These are phyloP conservation scores for Cerioporus squamosus DNA, from an alignment of 1,284 basidiomycete genomes.

Conservation along the genomic window DNA sequence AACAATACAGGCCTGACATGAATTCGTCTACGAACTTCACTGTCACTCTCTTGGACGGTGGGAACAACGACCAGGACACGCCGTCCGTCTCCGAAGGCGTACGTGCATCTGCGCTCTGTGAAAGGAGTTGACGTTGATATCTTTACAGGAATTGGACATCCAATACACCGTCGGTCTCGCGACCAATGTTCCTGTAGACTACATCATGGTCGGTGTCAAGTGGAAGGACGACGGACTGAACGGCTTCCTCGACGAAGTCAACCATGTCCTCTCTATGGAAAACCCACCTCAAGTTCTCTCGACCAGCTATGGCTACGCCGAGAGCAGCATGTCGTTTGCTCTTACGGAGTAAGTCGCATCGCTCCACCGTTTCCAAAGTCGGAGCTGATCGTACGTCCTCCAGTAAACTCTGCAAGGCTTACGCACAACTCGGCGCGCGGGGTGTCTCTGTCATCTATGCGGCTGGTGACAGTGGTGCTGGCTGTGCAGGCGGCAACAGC, in stretches of 20 bases:
- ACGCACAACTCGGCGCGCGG: conserved; percentile 52
- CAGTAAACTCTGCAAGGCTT: conserved; percentile 25
- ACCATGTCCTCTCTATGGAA: conserved; percentile 45
- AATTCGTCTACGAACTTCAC: conserved; percentile 33
- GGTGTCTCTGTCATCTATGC: conserved; percentile 68
- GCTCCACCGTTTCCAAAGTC: neutral
- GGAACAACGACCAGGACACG: conserved; percentile 45
- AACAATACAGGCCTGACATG: conserved; percentile 53
- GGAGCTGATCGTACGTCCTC: neutral
- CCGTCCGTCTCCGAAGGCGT: conserved; percentile 50
- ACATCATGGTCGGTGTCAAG: conserved; percentile 15
- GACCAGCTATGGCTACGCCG: conserved; percentile 48
- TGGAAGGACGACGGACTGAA: conserved; percentile 13
- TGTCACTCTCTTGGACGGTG: conserved; percentile 47
- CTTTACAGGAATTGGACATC: conserved; percentile 53
- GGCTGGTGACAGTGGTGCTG: conserved; percentile 63
- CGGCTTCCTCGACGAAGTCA: conserved; percentile 13
- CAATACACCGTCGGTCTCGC: conserved; percentile 65
- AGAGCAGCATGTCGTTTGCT: conserved; percentile 28
- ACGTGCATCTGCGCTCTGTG: conserved; percentile 42
- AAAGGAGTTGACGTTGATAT: conserved; percentile 37
- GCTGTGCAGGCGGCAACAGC: conserved; percentile 54
- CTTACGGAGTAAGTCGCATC: conserved; percentile 15
- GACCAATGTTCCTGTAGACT: conserved; percentile 43
- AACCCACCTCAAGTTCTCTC: conserved; percentile 60